Conservation (phyloP, 805 yeast genomes). For the Metschnikowia sp. region DNA sequence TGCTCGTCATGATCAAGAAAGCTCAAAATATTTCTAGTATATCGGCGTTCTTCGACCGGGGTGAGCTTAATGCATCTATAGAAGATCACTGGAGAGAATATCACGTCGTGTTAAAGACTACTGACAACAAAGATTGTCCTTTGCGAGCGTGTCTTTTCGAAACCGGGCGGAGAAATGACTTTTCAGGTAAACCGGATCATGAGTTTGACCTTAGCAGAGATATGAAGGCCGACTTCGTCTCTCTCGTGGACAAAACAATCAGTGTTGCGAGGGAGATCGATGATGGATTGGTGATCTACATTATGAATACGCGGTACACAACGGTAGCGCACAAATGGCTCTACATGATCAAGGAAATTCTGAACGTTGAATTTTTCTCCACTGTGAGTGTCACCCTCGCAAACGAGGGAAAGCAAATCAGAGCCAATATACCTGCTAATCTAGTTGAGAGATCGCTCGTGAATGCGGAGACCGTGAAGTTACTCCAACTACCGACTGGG, state of each 20-base stretch:
- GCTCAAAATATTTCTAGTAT: conserved; percentile 22
- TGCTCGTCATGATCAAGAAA: conserved; percentile 61
- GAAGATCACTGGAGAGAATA: conserved; percentile 79
- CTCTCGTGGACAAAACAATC: conserved; percentile 67
- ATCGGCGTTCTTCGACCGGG: conserved; percentile 43
- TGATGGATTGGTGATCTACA: conserved; percentile 37
- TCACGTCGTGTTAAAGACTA: conserved; percentile 65
- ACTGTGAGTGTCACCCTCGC: conserved; percentile 43
- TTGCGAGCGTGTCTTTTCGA: conserved; percentile 62
- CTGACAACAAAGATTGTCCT: conserved; percentile 50
- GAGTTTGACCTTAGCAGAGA: conserved; percentile 18
- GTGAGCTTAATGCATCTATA: conserved; percentile 52
- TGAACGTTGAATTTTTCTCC: conserved; percentile 33
- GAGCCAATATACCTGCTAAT: conserved; percentile 42
- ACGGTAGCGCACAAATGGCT: conserved; percentile 62
- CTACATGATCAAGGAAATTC: conserved; percentile 48
- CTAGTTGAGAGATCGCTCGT: conserved; percentile 11
- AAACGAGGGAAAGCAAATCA: conserved; percentile 41
- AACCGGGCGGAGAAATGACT: conserved; percentile 30
- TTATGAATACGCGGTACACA: conserved; percentile 53
- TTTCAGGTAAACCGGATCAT: conserved; percentile 22
- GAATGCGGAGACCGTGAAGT: conserved; percentile 3
- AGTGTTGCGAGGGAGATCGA: conserved; percentile 39
- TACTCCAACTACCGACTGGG: conserved; percentile 19
- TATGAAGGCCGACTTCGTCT: conserved; percentile 51